Percentiles rank a stretch among this genome's conserved stretches.
phyloP scores from a whole-genome alignment of 2,329 filamentous ascomycete genomes.

The Aureobasidium sp. region DNA sequence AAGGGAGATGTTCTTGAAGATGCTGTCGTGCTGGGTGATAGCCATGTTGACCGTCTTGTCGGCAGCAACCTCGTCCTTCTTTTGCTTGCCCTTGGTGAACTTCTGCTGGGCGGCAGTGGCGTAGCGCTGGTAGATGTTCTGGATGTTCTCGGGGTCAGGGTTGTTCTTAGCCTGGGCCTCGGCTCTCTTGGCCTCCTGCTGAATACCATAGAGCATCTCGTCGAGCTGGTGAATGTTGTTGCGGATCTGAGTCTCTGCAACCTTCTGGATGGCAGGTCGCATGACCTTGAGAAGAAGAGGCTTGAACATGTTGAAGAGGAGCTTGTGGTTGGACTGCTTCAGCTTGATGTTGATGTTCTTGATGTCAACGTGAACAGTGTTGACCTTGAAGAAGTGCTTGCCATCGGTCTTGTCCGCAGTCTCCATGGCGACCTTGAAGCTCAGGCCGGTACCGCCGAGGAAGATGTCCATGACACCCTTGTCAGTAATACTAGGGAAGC shows the following conservation, averaged over 20 bases:
- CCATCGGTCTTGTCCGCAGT: conserved; percentile 67
- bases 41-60: conserved; percentile 74
- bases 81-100: conserved; percentile 66
- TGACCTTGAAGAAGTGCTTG: conserved; percentile 88
- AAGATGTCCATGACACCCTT: conserved; percentile 82
- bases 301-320: conserved; percentile 80
- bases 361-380: conserved; percentile 76
- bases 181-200: conserved; percentile 72
- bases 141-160: conserved; percentile 60
- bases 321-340: conserved; percentile 90
- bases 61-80: conserved; percentile 53
- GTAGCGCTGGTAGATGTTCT: conserved; percentile 85
- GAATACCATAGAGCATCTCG: conserved; percentile 62
- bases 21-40: conserved; percentile 80
- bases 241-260: conserved; percentile 80
- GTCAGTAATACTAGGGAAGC: conserved; percentile 82
- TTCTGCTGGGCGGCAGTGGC: conserved; percentile 65
- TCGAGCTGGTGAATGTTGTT: conserved; percentile 73
- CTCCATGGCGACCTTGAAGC: conserved; percentile 84
- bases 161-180: conserved; percentile 54
- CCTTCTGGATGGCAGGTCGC: conserved; percentile 76
- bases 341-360: conserved; percentile 80
- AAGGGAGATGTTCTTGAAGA: conserved; percentile 81
- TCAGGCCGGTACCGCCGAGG: conserved; percentile 78
- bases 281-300: conserved; percentile 77